A percentile compares a stretch with the other conserved stretches of the same genome.
Evolutionary conservation across 2,329 filamentous ascomycete species (phyloP).

Genomic region (Aspergillus uvarum): DNA sequence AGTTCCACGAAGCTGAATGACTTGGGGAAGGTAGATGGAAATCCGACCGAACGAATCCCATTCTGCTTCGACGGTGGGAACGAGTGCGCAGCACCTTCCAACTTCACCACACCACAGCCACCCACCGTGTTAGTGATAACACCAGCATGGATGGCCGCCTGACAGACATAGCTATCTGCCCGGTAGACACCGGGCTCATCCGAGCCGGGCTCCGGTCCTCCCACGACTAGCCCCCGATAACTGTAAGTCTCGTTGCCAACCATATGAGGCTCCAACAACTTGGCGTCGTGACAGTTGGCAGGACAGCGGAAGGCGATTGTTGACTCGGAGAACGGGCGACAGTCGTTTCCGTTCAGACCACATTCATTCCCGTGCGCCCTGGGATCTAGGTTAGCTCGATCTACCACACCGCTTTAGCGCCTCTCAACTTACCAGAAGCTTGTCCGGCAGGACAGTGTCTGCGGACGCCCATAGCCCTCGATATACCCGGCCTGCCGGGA

Average conservation of each 20-base stretch:
- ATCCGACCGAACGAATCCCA: constrained; percentile 73
- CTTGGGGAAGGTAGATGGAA: constrained; percentile 86
- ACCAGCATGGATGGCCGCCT: constrained; percentile 79
- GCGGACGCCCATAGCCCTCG: constrained; percentile 49
- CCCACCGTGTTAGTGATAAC: constrained; percentile 69
- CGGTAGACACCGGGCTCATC: constrained; percentile 65
- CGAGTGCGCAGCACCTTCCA: constrained; percentile 66
- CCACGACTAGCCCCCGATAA: constrained; percentile 54
- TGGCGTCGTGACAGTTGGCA: constrained; percentile 51
- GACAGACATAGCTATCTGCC: constrained; percentile 85
- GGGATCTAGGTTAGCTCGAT: neutral
- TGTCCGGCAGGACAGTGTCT: constrained; percentile 47
- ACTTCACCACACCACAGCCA: constrained; percentile 76
- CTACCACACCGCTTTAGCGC: neutral
- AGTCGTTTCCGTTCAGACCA: constrained; percentile 56
- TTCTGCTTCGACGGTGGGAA: constrained; percentile 67
- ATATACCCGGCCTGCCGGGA: constrained; percentile 50
- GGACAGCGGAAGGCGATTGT: constrained; percentile 57
- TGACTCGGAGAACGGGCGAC: constrained; percentile 55
- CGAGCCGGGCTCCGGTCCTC: constrained; percentile 44
- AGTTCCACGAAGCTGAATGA: constrained; percentile 76
- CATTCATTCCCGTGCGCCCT: constrained; percentile 49
- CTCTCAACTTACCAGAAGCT: constrained; percentile 44
- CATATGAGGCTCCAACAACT: constrained; percentile 51
- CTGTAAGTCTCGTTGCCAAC: constrained; percentile 54